phyloP scores from a whole-genome alignment of 139 green algal genomes.

The Diplosphaera chodatii region DNA sequence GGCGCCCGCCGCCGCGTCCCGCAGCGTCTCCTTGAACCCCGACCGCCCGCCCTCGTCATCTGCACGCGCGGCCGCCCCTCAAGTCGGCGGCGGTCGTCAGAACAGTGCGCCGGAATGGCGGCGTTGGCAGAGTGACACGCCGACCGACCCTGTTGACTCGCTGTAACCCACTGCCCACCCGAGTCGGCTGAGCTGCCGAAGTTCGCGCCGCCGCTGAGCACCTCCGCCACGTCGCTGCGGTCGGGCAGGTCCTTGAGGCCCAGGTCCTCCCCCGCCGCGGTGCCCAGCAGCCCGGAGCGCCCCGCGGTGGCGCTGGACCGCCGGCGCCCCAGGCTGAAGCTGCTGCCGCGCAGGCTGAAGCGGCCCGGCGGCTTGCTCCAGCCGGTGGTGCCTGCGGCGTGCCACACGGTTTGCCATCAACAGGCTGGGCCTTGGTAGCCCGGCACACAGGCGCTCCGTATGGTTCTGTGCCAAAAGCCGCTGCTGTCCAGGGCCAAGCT shows the following conservation, averaged over 20 bases:
- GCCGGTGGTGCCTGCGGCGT: background rate
- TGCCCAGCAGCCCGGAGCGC: slow-evolving; percentile 3
- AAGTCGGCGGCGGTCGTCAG: no score
- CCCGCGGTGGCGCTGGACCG: background rate
- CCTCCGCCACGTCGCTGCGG: slow-evolving; percentile 4
- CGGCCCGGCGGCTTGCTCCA: background rate
- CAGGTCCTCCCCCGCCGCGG: slow-evolving; percentile 7
- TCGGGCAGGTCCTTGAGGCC: slow-evolving; percentile 2
- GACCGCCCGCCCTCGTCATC: background rate
- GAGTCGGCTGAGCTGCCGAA: background rate
- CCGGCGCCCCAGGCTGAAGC: slow-evolving; percentile 2
- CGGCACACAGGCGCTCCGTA: no score
- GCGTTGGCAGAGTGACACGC: no score
- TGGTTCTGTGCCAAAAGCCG: no score
- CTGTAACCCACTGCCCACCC: no score
- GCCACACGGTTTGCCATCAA: no score
- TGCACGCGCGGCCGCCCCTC: no score
- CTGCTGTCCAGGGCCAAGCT: no score
- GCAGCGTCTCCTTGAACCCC: background rate
- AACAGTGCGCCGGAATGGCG: no score
- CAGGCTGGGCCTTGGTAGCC: no score
- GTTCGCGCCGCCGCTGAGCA: background rate
- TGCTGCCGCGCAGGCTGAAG: slow-evolving; percentile 4
- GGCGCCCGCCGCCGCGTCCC: background rate
- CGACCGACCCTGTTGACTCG: no score